Conservation (phyloP, 768 basidiomycete species). For the Vararia minispora region DNA sequence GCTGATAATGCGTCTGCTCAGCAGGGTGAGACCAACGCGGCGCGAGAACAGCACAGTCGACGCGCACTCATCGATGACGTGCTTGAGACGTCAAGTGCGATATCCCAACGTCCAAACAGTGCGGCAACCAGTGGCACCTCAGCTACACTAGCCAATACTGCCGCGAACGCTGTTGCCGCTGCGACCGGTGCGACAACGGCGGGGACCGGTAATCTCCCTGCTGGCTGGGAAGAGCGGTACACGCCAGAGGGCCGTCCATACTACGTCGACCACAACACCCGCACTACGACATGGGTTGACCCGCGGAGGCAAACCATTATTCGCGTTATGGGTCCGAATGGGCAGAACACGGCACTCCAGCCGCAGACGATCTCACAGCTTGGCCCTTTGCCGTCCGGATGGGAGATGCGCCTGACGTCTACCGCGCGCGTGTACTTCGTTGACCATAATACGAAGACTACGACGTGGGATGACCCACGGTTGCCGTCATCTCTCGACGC, state of each 20-base stretch:
- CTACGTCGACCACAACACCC: slow-evolving; percentile 98
- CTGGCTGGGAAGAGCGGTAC: slow-evolving; percentile 98
- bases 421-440: slow-evolving; percentile 99
- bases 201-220: slow-evolving; percentile 80
- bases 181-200: slow-evolving; percentile 44
- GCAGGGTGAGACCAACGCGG: slow-evolving; percentile 72
- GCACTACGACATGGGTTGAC: slow-evolving; percentile 99
- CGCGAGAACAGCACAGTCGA: slow-evolving; percentile 77
- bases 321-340: slow-evolving; percentile 91
- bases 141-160: slow-evolving; percentile 23
- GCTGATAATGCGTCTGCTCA: slow-evolving; percentile 60
- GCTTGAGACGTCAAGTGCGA: too few relatives aligned
- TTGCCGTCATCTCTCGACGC: slow-evolving; percentile 90
- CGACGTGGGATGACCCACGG: slow-evolving; percentile 99
- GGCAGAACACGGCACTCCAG: slow-evolving; percentile 79
- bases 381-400: slow-evolving; percentile 92
- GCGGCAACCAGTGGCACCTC: slow-evolving; percentile 34
- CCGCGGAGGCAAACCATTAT: slow-evolving; percentile 94
- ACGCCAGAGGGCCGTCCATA: slow-evolving; percentile 98
- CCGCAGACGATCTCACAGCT: slow-evolving; percentile 95
- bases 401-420: slow-evolving; percentile 99
- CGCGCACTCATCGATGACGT: slow-evolving; percentile 79
- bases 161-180: slow-evolving; percentile 39
- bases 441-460: slow-evolving; percentile 99
- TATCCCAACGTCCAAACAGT: too few relatives aligned